Conservation (phyloP, 2,329 filamentous ascomycete species). For the Xenoacremonium recifei region DNA sequence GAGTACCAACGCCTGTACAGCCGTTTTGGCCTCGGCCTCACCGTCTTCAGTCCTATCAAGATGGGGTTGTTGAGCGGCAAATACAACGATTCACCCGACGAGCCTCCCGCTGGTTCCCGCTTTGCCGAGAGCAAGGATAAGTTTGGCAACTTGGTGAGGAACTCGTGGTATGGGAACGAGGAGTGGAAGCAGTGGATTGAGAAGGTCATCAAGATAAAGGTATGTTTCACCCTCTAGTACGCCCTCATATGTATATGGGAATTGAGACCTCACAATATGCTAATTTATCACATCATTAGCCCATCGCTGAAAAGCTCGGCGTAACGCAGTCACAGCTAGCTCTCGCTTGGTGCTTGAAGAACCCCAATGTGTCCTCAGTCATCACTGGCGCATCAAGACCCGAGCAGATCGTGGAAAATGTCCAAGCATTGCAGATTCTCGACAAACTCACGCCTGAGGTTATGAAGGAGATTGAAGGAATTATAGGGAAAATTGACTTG, state of each 20-base stretch:
- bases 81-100: slow-evolving; percentile 55
- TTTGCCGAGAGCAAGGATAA: slow-evolving; percentile 57
- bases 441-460: slow-evolving; percentile 50
- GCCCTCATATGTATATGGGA: neutral
- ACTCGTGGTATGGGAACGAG: slow-evolving; percentile 35
- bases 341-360: slow-evolving; percentile 53
- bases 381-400: slow-evolving; percentile 52
- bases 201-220: slow-evolving; percentile 31
- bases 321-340: slow-evolving; percentile 51
- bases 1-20: slow-evolving; percentile 62
- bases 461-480: slow-evolving; percentile 49
- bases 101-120: slow-evolving; percentile 54
- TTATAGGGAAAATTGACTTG: neutral
- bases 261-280: neutral
- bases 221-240: neutral
- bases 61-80: slow-evolving; percentile 63
- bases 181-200: slow-evolving; percentile 53
- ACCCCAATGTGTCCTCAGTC: slow-evolving; percentile 51
- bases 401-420: slow-evolving; percentile 52
- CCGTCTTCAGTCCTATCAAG: slow-evolving; percentile 59
- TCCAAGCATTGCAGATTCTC: slow-evolving; percentile 43
- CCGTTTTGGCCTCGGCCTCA: slow-evolving; percentile 58
- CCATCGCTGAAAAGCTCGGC: slow-evolving; percentile 57
- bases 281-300: slow-evolving; percentile 34
- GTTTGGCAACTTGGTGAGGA: slow-evolving; percentile 55